These are phyloP conservation scores for Cladophialophora psammophila DNA, from an alignment of 2,329 filamentous ascomycete species.

Conservation along the genomic window DNA sequence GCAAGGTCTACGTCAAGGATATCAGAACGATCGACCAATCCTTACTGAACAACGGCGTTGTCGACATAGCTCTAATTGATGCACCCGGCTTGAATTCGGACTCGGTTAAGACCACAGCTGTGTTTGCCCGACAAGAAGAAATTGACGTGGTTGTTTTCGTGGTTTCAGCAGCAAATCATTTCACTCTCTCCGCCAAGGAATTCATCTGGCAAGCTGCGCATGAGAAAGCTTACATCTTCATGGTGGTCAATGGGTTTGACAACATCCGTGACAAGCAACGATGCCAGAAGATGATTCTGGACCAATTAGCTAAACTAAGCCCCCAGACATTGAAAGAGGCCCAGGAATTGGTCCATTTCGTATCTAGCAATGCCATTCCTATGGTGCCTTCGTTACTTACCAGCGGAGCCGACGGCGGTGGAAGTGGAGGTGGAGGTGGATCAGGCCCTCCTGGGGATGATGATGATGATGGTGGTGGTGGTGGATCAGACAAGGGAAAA, in stretches of 20 bases:
- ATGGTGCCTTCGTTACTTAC: slow-evolving; percentile 67
- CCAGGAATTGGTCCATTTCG: slow-evolving; percentile 92
- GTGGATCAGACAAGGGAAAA: slow-evolving; percentile 75
- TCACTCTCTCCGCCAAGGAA: slow-evolving; percentile 95
- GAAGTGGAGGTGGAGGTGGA: slow-evolving; percentile 65
- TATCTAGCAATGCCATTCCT: slow-evolving; percentile 94
- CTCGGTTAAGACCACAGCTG: slow-evolving; percentile 94
- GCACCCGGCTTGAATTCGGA: slow-evolving; percentile 95
- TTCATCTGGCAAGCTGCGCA: slow-evolving; percentile 95
- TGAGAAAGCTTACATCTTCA: slow-evolving; percentile 98
- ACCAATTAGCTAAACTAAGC: slow-evolving; percentile 86
- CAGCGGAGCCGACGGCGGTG: slow-evolving; percentile 60
- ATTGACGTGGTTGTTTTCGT: slow-evolving; percentile 99
- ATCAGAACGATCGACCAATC: slow-evolving; percentile 89
- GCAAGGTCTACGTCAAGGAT: slow-evolving; percentile 96
- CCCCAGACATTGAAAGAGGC: slow-evolving; percentile 93
- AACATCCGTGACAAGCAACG: slow-evolving; percentile 89
- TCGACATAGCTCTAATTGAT: slow-evolving; percentile 97
- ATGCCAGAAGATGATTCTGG: slow-evolving; percentile 90
- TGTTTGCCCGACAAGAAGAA: slow-evolving; percentile 96
- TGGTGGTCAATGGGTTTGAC: slow-evolving; percentile 97
- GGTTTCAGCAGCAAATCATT: slow-evolving; percentile 96
- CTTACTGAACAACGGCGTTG: slow-evolving; percentile 93
- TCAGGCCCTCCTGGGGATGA: slow-evolving; percentile 50
- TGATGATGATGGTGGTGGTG: slow-evolving; percentile 65